These are phyloP conservation scores for Apophysomyces elegans DNA, from an alignment of 371 early-diverging fungal species.

Conservation along the genomic window DNA sequence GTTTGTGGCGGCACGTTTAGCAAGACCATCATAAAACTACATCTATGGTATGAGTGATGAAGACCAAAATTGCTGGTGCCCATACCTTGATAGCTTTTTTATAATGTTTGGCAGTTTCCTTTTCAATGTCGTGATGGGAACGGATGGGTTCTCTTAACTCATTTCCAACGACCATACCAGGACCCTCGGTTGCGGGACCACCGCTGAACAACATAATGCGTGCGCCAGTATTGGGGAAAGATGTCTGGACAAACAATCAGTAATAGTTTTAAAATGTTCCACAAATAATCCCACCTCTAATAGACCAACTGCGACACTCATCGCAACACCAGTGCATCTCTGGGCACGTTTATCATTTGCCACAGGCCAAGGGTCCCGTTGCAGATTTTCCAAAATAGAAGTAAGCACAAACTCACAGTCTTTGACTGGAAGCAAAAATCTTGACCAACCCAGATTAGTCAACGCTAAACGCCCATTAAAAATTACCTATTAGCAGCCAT, in stretches of 20 bases:
- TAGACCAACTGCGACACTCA: constrained; percentile 95
- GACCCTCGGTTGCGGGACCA: constrained; percentile 98
- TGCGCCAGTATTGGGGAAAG: constrained; percentile 94
- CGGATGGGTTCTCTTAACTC: constrained; percentile 96
- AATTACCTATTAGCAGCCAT: constrained; percentile 66
- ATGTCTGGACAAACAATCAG: constrained; percentile 48
- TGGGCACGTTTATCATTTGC: constrained; percentile 92
- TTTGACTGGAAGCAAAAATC: constrained; percentile 90
- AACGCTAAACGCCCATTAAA: not conserved
- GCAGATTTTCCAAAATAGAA: constrained; percentile 93
- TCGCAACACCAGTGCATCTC: constrained; percentile 98
- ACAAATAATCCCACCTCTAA: constrained; percentile 68
- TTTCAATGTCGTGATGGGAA: constrained; percentile 97
- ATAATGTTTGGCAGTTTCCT: constrained; percentile 91
- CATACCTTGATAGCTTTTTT: constrained; percentile 87
- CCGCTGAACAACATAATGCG: constrained; percentile 98
- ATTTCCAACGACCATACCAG: constrained; percentile 94
- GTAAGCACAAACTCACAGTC: constrained; percentile 96
- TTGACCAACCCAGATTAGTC: constrained; percentile 8
- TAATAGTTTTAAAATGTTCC: not conserved
- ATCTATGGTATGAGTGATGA: not conserved
- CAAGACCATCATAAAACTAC: constrained; percentile 92
- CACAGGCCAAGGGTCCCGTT: constrained; percentile 99
- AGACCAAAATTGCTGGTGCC: not conserved
- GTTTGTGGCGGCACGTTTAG: constrained; percentile 82